Percentiles rank a stretch among this genome's conserved stretches.
phyloP scores from a whole-genome alignment of 306 rosid species.

The Biancaea sappan region DNA sequence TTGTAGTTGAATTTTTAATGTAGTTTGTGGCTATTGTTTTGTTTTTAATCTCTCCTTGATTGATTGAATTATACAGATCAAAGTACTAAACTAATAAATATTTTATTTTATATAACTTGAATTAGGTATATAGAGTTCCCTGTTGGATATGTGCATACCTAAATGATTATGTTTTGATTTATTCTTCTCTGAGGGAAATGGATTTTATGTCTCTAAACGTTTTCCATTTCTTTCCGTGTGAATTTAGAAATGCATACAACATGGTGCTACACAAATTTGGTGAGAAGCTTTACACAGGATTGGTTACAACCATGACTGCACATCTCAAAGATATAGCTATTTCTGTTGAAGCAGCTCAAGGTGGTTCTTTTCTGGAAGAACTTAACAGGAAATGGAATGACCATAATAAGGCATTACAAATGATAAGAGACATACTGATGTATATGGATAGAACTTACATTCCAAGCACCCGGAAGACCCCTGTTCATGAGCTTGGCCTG shows the following conservation, averaged over 20 bases:
- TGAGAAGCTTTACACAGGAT: conserved; percentile 81
- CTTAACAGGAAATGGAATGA: conserved; percentile 88
- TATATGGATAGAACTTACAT: conserved; percentile 97
- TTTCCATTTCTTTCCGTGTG: conserved; percentile 25
- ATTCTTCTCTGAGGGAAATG: neutral
- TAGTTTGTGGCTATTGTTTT: conserved; percentile 9
- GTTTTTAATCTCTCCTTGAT: conserved; percentile 22
- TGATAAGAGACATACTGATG: conserved; percentile 93
- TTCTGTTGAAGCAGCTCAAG: conserved; percentile 85
- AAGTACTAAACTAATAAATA: neutral
- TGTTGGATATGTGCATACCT: neutral
- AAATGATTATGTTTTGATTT: neutral
- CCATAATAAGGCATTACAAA: conserved; percentile 87
- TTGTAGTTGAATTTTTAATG: conserved; percentile 2
- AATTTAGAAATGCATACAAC: conserved; percentile 86
- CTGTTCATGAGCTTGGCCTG: conserved; percentile 93
- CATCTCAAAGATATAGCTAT: conserved; percentile 83
- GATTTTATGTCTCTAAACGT: conserved; percentile 26
- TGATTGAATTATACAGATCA: neutral
- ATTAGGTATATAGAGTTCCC: conserved; percentile 13
- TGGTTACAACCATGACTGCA: conserved; percentile 73
- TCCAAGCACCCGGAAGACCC: conserved; percentile 80
- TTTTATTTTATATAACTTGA: conserved; percentile 18
- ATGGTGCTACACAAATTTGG: conserved; percentile 99
- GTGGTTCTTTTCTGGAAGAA: conserved; percentile 86